Evolutionary conservation across 2,329 filamentous ascomycete species (phyloP).

Genomic region (Claviceps arundinis): DNA sequence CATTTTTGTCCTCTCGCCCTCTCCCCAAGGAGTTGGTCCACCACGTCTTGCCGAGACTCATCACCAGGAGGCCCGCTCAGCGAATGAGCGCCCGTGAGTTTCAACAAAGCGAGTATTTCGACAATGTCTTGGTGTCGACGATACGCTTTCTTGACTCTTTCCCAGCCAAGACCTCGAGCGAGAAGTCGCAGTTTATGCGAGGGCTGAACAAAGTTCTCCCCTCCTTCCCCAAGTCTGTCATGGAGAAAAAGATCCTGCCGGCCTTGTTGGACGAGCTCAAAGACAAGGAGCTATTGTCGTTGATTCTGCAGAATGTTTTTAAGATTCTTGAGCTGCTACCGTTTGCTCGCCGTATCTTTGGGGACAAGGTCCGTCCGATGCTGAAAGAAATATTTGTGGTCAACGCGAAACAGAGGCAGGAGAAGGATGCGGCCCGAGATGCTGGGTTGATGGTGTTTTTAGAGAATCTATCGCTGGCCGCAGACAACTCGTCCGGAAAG

Average conservation of each 20-base stretch:
- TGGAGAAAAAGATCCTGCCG: constrained; percentile 88
- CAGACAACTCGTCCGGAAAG: constrained; percentile 72
- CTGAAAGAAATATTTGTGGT: constrained; percentile 71
- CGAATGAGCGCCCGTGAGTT: constrained; percentile 82
- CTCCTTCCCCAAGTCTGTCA: constrained; percentile 83
- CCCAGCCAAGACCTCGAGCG: constrained; percentile 78
- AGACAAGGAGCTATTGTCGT: constrained; percentile 70
- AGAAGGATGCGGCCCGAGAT: constrained; percentile 73
- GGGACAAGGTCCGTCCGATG: constrained; percentile 72
- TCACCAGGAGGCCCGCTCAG: constrained; percentile 77
- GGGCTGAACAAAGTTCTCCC: constrained; percentile 77
- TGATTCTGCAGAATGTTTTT: constrained; percentile 85
- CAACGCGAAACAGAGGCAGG: constrained; percentile 42
- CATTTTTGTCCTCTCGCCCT: constrained; percentile 67
- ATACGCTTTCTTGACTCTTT: constrained; percentile 89
- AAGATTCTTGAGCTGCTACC: constrained; percentile 73
- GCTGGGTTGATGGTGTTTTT: constrained; percentile 84
- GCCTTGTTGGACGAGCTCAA: constrained; percentile 88
- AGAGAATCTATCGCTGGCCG: constrained; percentile 65
- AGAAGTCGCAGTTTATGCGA: constrained; percentile 85
- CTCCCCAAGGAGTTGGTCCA: constrained; percentile 66
- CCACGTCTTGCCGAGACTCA: constrained; percentile 69
- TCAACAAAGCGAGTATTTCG: constrained; percentile 89
- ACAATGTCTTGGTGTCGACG: constrained; percentile 91
- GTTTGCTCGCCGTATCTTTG: constrained; percentile 63